A percentile compares a stretch with the other conserved stretches of the same genome.
These are phyloP conservation scores for Globisporangium lucens DNA, from an alignment of 352 stramenopile species.

Conservation along the genomic window DNA sequence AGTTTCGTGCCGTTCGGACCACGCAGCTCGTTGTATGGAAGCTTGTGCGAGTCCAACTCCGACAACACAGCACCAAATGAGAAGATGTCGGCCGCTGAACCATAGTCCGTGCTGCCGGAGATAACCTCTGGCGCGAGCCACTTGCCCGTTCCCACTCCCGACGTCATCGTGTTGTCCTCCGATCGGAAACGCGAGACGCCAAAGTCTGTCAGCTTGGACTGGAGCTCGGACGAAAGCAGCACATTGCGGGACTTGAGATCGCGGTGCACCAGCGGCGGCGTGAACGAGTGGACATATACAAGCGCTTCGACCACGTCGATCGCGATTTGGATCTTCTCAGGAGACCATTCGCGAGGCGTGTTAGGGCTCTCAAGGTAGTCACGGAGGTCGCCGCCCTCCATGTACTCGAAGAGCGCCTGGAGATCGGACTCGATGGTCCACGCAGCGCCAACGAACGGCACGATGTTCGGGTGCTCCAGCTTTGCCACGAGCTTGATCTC, in stretches of 20 bases:
- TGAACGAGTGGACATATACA: constrained; percentile 44
- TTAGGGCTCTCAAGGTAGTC: constrained; percentile 26
- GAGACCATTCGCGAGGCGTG: not conserved
- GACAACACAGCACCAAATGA: constrained; percentile 38
- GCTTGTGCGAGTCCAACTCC: constrained; percentile 38
- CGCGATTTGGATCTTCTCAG: constrained; percentile 11
- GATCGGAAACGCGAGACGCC: constrained; percentile 44
- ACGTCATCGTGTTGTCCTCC: constrained; percentile 48
- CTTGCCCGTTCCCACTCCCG: constrained; percentile 16
- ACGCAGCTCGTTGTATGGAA: constrained; percentile 33
- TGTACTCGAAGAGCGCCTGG: constrained; percentile 64
- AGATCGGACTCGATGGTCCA: constrained; percentile 52
- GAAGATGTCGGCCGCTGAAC: constrained; percentile 32
- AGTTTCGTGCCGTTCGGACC: constrained; percentile 23
- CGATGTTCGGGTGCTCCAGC: constrained; percentile 32
- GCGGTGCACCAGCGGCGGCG: constrained; percentile 31
- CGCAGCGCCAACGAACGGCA: constrained; percentile 43
- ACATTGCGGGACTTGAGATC: constrained; percentile 42
- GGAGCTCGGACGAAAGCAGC: constrained; percentile 18
- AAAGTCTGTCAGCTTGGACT: constrained; percentile 60
- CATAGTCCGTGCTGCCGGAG: constrained; percentile 24
- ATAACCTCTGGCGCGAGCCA: constrained; percentile 47
- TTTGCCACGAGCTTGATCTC: constrained; percentile 27
- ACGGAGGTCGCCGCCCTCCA: constrained; percentile 48
- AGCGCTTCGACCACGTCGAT: constrained; percentile 29